phyloP scores from a whole-genome alignment of 768 basidiomycete genomes.

The Cantharellus anzutake region DNA sequence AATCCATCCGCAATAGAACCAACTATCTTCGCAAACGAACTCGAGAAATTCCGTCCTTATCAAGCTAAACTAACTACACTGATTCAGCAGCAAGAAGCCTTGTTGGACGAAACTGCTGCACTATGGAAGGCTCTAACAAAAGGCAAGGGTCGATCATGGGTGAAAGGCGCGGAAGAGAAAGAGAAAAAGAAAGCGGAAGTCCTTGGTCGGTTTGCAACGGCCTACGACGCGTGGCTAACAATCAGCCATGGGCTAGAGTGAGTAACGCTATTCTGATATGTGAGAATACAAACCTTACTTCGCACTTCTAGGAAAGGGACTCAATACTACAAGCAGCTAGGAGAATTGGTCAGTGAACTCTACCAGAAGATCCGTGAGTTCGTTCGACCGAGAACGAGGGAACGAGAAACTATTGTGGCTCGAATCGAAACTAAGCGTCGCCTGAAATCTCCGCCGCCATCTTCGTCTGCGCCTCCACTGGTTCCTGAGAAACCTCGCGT shows the following conservation, averaged over 20 bases:
- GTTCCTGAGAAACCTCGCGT: slow-evolving; percentile 9
- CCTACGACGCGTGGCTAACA: slow-evolving; percentile 72
- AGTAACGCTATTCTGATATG: slow-evolving; percentile 21
- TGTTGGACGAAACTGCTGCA: slow-evolving; percentile 54
- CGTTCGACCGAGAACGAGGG: slow-evolving; percentile 39
- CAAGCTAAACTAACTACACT: slow-evolving; percentile 67
- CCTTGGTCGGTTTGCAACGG: slow-evolving; percentile 48
- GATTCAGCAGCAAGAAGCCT: slow-evolving; percentile 52
- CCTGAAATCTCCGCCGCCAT: slow-evolving; percentile 22
- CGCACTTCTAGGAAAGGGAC: slow-evolving; percentile 49
- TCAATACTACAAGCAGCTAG: slow-evolving; percentile 73
- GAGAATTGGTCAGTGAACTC: slow-evolving; percentile 39
- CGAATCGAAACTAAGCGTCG: slow-evolving; percentile 58
- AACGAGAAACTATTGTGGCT: slow-evolving; percentile 47
- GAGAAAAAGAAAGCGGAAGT: slow-evolving; percentile 65
- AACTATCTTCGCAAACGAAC: slow-evolving; percentile 74
- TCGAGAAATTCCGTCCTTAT: slow-evolving; percentile 90
- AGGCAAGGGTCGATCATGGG: slow-evolving; percentile 56
- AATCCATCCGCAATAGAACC: slow-evolving; percentile 41
- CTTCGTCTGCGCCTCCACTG: slow-evolving; percentile 13
- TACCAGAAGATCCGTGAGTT: slow-evolving; percentile 40
- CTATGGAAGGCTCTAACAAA: slow-evolving; percentile 55
- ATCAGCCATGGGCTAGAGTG: slow-evolving; percentile 43
- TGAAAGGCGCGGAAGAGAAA: slow-evolving; percentile 63
- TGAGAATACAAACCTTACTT: slow-evolving; percentile 2